Base-by-base conservation (phyloP, 2,329 filamentous ascomycete species). In the Neoarthrinium moseri region DNA sequence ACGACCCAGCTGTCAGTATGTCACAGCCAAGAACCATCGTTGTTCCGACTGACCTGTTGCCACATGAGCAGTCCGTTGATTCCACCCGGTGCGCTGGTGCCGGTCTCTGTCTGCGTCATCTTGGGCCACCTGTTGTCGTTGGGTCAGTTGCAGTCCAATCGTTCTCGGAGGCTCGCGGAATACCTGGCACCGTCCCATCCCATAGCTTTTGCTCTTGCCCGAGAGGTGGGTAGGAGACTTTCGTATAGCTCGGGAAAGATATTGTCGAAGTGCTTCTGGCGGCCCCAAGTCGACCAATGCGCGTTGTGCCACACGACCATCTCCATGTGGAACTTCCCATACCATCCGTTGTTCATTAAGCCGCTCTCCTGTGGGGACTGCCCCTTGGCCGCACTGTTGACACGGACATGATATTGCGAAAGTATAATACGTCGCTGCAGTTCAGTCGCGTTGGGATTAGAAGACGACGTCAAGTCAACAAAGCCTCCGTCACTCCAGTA, bases 41-140 rank as follows among this genome's bases (percentile, higher is more conserved):
- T 8, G 17, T 21, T 5, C 6, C 11, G 34, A 11, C 53, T 32
- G 12, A 56, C 54, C 48, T 61, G 72, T 42, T 78, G 74, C 74
- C 74, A 78, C 40, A 77, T 68, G n/a, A 78, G 60, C 1, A 77
- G 59, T 20, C 64, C 68, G 50, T 78, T 78, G 43, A 77, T 74
- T 30, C 71, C 68, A 1, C 75, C 74, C 1, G 75, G 75, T 1
- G 74, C 72, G 43, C 65, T 72, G 11, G 66, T 59, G 5, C 72
- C 74, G 0, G 66, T 70, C 1, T 64, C 64, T 47, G 39, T 46
- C 15, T 78, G 74, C 23, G 68, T 74, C 74, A 77, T 77, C 55
- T 78, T 78, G 3, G 73, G 72, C 60, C 72, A 70, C 21, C 58
- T 60, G 15, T 8, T 17, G 47, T 45, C 45, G 32, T 18, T 6